These are phyloP conservation scores for Xerocomellus amylosporus DNA, from an alignment of 768 basidiomycete genomes.

Conservation along the genomic window DNA sequence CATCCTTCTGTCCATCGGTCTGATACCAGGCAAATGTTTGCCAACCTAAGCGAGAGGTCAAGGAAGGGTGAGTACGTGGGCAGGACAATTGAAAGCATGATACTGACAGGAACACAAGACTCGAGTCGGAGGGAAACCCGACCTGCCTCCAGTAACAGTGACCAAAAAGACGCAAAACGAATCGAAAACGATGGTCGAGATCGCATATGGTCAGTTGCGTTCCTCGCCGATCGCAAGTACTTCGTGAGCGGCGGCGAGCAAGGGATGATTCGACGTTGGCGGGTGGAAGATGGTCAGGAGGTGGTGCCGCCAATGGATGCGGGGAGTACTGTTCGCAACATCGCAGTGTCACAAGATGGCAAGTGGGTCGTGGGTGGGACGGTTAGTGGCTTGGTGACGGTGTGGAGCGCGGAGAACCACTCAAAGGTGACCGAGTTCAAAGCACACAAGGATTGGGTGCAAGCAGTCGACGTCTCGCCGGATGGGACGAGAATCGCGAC, in stretches of 20 bases:
- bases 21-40: neutral
- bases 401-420: neutral
- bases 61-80: neutral
- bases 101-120: neutral
- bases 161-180: neutral
- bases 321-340: neutral
- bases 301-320: too few species aligned
- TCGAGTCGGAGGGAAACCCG: neutral
- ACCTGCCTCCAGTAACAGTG: neutral
- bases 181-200: neutral
- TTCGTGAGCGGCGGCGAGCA: neutral
- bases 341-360: neutral
- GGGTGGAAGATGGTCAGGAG: neutral
- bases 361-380: neutral
- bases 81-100: neutral
- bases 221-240: neutral
- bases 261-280: neutral
- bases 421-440: neutral
- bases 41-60: too few species aligned
- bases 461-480: slow-evolving; percentile 1
- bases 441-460: neutral
- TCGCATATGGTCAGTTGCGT: neutral
- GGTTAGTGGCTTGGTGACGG: neutral
- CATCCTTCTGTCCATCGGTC: neutral
- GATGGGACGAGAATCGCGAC: slow-evolving; percentile 1